Base-by-base conservation (phyloP, 1,139 yeast species). In the Groenewaldozyma auringiensis region DNA sequence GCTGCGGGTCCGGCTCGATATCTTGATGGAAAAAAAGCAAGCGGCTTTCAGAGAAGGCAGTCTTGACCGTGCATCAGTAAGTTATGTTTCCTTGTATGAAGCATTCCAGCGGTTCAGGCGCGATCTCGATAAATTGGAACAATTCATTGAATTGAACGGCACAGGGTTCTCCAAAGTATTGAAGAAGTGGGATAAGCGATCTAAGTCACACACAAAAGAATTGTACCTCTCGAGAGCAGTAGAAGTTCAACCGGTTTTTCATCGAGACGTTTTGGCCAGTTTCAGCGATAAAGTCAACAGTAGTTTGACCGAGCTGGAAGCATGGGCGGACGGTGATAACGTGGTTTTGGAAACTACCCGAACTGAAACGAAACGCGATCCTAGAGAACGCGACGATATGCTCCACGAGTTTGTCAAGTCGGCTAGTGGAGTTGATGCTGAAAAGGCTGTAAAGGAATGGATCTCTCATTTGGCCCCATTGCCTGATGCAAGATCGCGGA, bases 101-200 rank as follows among this genome's bases (percentile, higher is more conserved):
- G 94, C 92, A 27, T 84, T 89, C 63, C 86, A 83, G 61, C 81
- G 94, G 58, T 86, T 86, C 56, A 83, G 94, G 45, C 85, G 89
- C 54, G 97, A 92, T 63, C 70, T 92, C 52, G 82, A 85, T 52
- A 74, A 95, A 48, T 70, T 92, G 25, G 95, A 92, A 61, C 96
- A 89, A 64, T 92, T 86, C 65, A 88, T 92, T 38, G 96, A 89
- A 62, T 71, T 92, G 50, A 92, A 92, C 61, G 96, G 92, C 59
- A 87, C 95, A 0, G 98, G 97, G 16, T 92, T 92, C 65, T 81
- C 94, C 27, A 92, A 92, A 65, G 97, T 87, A 31, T 76, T 92
- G 56, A 92, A 92, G 63, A 92, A 92, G 68, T 92, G 98, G 98
- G 98, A 92, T 65, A 92, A 92, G 65, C 73, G 97, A 50, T 87